phyloP scores from a whole-genome alignment of 352 stramenopile genomes.

The Globisporangium acanthophoron region DNA sequence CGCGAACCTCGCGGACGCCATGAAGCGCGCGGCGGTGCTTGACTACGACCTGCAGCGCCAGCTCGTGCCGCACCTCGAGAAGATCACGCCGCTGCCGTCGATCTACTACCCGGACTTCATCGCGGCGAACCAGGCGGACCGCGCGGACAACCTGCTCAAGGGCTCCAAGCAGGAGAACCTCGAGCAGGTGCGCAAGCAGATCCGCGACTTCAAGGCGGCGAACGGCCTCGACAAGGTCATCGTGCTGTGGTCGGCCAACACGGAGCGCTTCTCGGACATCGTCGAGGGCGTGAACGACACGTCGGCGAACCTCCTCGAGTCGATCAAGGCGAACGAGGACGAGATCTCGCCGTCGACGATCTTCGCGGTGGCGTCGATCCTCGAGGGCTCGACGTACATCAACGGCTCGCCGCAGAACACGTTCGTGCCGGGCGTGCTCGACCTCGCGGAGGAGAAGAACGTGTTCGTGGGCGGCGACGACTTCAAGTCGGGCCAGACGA shows the following conservation, averaged over 20 bases:
- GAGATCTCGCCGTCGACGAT: slow-evolving; percentile 97
- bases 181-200: slow-evolving; percentile 90
- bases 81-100: slow-evolving; percentile 94
- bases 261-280: slow-evolving; percentile 97
- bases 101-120: slow-evolving; percentile 99
- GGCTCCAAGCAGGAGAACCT: slow-evolving; percentile 97
- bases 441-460: slow-evolving; percentile 92
- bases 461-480: slow-evolving; percentile 98
- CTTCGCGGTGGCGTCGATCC: slow-evolving; percentile 97
- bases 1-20: slow-evolving; percentile 95
- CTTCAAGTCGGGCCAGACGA: slow-evolving; percentile 99
- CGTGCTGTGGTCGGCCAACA: slow-evolving; percentile 99
- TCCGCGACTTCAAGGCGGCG: slow-evolving; percentile 95
- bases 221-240: slow-evolving; percentile 98
- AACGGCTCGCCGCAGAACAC: slow-evolving; percentile 99
- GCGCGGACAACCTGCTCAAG: slow-evolving; percentile 96
- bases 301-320: slow-evolving; percentile 93
- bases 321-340: slow-evolving; percentile 93
- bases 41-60: slow-evolving; percentile 97
- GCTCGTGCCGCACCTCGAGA: slow-evolving; percentile 95
- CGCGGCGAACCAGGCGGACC: slow-evolving; percentile 97
- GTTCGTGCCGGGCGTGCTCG: slow-evolving; percentile 97
- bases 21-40: slow-evolving; percentile 95
- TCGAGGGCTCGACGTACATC: slow-evolving; percentile 99
- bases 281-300: slow-evolving; percentile 98